Conservation (phyloP, 2,329 filamentous ascomycete species). For the Venturia oleaginea region DNA sequence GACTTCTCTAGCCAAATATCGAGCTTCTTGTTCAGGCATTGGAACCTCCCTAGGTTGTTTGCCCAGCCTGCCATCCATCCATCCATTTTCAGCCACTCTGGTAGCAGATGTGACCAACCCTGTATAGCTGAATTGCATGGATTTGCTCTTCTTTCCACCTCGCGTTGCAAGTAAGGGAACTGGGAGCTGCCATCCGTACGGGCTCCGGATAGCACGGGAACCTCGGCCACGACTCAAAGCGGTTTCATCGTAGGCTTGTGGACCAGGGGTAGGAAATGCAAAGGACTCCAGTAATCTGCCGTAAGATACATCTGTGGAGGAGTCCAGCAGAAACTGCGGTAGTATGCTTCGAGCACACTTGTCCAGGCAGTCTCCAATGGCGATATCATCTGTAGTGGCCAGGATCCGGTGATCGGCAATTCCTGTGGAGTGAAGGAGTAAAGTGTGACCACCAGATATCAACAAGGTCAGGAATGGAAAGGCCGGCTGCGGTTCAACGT, state of each 20-base stretch:
- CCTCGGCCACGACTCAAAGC: neutral
- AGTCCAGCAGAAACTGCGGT: slow-evolving; percentile 48
- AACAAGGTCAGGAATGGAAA: slow-evolving; percentile 87
- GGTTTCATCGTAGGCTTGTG: neutral
- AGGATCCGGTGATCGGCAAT: slow-evolving; percentile 64
- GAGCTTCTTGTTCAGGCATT: slow-evolving; percentile 52
- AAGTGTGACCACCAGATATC: slow-evolving; percentile 85
- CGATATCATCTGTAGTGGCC: slow-evolving; percentile 66
- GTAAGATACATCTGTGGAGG: slow-evolving; percentile 49
- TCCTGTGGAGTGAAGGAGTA: slow-evolving; percentile 65
- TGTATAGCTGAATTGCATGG: slow-evolving; percentile 64
- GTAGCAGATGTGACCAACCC: slow-evolving; percentile 49
- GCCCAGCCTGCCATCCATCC: slow-evolving; percentile 22
- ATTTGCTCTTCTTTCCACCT: slow-evolving; percentile 26
- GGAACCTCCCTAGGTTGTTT: slow-evolving; percentile 25
- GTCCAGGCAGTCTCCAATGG: slow-evolving; percentile 85
- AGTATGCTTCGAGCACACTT: slow-evolving; percentile 73
- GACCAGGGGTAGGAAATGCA: slow-evolving; percentile 45
- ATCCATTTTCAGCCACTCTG: slow-evolving; percentile 39
- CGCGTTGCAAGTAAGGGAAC: slow-evolving; percentile 23
- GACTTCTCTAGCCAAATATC: slow-evolving; percentile 58
- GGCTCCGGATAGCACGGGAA: neutral
- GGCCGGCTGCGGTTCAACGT: slow-evolving; percentile 31
- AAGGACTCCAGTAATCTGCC: slow-evolving; percentile 70
- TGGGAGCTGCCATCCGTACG: slow-evolving; percentile 13